phyloP scores from a whole-genome alignment of 768 basidiomycete species.

The Postia placenta region DNA sequence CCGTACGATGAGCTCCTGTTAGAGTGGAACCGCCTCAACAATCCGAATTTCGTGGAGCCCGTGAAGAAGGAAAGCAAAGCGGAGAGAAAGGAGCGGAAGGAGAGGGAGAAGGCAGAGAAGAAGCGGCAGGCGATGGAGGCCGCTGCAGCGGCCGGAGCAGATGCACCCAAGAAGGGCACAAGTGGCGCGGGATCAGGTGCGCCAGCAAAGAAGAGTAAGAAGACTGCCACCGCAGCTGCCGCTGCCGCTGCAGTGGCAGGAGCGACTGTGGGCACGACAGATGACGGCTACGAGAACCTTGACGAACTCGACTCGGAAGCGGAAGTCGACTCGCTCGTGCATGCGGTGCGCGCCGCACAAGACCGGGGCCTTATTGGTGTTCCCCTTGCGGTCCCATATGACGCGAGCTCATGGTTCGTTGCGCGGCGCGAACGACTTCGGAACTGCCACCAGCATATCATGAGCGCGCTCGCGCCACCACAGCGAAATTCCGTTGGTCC shows the following conservation, averaged over 20 bases:
- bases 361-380: conserved; percentile 54
- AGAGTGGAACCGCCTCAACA: conserved; percentile 87
- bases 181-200: conserved; percentile 22
- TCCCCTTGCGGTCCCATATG: conserved; percentile 67
- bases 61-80: conserved; percentile 83
- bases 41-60: conserved; percentile 85
- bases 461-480: conserved; percentile 24
- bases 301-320: conserved; percentile 82
- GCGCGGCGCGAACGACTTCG: conserved; percentile 60
- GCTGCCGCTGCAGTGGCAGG: conserved; percentile 35
- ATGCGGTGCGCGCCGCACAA: conserved; percentile 50
- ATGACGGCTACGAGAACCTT: conserved; percentile 61
- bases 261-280: conserved; percentile 45
- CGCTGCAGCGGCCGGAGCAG: conserved; percentile 53
- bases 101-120: conserved; percentile 78
- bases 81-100: conserved; percentile 81
- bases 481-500: conserved; percentile 3
- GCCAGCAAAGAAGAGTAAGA: conserved; percentile 61
- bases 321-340: conserved; percentile 71
- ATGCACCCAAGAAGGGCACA: conserved; percentile 38
- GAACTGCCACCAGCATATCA: conserved; percentile 29
- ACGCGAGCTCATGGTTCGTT: conserved; percentile 79
- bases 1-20: conserved; percentile 81
- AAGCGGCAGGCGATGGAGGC: conserved; percentile 67
- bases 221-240: conserved; percentile 33